Conservation (phyloP, 23 red algal genomes). For the Pyropia haitanensis region DNA sequence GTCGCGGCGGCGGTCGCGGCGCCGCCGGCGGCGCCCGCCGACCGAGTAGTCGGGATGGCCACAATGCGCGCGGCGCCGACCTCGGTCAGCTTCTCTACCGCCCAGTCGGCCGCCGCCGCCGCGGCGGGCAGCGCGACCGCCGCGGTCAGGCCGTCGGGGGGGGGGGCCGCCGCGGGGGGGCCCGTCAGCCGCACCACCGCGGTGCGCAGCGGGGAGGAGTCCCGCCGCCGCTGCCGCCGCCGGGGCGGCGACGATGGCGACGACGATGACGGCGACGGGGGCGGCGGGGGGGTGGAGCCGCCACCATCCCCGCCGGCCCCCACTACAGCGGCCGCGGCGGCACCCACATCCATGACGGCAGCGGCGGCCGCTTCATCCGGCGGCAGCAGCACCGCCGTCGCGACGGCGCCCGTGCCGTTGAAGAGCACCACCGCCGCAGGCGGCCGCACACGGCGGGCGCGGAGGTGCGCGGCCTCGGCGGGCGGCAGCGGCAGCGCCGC, state of each 20-base stretch:
- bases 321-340: too few relatives aligned
- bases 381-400: conserved; percentile 3
- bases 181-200: conserved; percentile 7
- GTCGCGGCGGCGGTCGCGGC: conserved; percentile 3
- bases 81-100: conserved; percentile 87
- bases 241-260: too few relatives aligned
- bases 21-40: neutral
- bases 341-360: too few relatives aligned
- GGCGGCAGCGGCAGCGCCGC: conserved; percentile 4
- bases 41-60: conserved; percentile 15
- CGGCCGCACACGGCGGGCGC: conserved; percentile 32
- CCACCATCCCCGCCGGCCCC: too few relatives aligned
- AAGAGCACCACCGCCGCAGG: conserved; percentile 26
- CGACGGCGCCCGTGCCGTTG: conserved; percentile 19
- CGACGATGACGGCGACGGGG: too few relatives aligned
- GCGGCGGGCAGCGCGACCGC: conserved; percentile 25
- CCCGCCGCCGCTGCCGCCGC: too few relatives aligned
- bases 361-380: too few relatives aligned
- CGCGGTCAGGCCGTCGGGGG: neutral
- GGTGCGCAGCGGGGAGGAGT: neutral
- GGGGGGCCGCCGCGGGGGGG: neutral
- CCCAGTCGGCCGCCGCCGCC: conserved; percentile 48
- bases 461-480: conserved; percentile 37
- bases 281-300: too few relatives aligned
- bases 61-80: conserved; percentile 22